Percentiles rank a stretch among this genome's conserved stretches.
Evolutionary conservation across 495 filamentous ascomycete genomes (phyloP).

Genomic region (Aspergillus saccharolyticus): DNA sequence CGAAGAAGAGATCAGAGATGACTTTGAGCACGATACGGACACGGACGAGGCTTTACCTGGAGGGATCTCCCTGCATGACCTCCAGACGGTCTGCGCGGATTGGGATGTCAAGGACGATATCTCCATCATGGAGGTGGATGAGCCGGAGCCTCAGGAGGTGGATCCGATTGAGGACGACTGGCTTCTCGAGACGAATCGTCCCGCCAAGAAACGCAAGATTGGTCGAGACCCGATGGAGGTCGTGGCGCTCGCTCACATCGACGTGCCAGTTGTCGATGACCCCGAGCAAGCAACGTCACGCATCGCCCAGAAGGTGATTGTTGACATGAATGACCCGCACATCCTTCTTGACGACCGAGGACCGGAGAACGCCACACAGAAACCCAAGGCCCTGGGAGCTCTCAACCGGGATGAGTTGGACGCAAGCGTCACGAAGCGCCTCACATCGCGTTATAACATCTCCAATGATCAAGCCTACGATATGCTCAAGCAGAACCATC

Average conservation of each 20-base stretch:
- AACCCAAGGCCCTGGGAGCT: slow-evolving; percentile 31
- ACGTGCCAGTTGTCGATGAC: slow-evolving; percentile 53
- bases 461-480: slow-evolving; percentile 96
- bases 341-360: slow-evolving; percentile 68
- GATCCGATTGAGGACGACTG: slow-evolving; percentile 46
- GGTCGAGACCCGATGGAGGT: slow-evolving; percentile 36
- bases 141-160: slow-evolving; percentile 25
- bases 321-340: slow-evolving; percentile 89
- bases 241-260: slow-evolving; percentile 41
- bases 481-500: slow-evolving; percentile 90
- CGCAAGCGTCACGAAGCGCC: slow-evolving; percentile 33
- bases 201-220: slow-evolving; percentile 48
- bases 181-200: slow-evolving; percentile 40
- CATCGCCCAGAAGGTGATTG: slow-evolving; percentile 65
- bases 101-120: slow-evolving; percentile 61
- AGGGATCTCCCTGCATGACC: slow-evolving; percentile 66
- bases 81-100: slow-evolving; percentile 75
- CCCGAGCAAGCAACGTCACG: slow-evolving; percentile 58
- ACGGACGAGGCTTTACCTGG: slow-evolving; percentile 44
- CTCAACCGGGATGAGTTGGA: slow-evolving; percentile 38
- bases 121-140: slow-evolving; percentile 28
- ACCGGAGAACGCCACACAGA: slow-evolving; percentile 43
- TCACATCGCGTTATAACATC: slow-evolving; percentile 84
- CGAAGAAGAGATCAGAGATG: slow-evolving; percentile 53
- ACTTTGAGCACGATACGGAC: slow-evolving; percentile 57